A percentile compares a stretch with the other conserved stretches of the same genome.
phyloP scores from a whole-genome alignment of 345 rosid species.

The Erysimum cheiranthoides region DNA sequence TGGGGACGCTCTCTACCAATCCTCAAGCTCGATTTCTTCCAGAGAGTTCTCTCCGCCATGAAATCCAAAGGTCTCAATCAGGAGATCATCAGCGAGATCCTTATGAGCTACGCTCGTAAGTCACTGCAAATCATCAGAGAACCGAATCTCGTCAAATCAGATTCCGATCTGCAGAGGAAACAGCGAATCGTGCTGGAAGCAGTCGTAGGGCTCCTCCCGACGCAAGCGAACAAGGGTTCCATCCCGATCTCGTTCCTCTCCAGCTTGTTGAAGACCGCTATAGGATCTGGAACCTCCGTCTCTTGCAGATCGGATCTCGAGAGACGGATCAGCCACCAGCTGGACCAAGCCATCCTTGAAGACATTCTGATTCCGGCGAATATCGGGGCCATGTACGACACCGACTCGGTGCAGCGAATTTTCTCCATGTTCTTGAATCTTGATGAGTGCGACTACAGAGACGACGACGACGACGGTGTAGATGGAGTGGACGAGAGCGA shows the following conservation, averaged over 20 bases:
- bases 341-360: constrained; percentile 94
- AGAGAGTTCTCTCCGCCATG: constrained; percentile 78
- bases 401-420: constrained; percentile 81
- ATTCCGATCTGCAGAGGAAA: constrained; percentile 75
- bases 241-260: constrained; percentile 95
- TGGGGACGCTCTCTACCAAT: constrained; percentile 86
- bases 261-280: constrained; percentile 77
- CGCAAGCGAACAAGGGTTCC: constrained; percentile 80
- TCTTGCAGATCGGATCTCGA: constrained; percentile 90
- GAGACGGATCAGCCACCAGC: constrained; percentile 86
- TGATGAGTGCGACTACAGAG: constrained; percentile 68
- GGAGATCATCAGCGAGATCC: constrained; percentile 83
- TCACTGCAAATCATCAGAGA: constrained; percentile 71
- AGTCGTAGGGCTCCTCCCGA: constrained; percentile 74
- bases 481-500: constrained; percentile 70
- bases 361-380: constrained; percentile 78
- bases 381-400: constrained; percentile 66
- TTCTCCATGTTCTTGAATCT: constrained; percentile 85
- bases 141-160: constrained; percentile 56
- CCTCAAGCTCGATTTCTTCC: constrained; percentile 84
- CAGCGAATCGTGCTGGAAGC: constrained; percentile 82
- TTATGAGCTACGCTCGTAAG: constrained; percentile 78
- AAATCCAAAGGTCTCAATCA: constrained; percentile 94
- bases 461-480: constrained; percentile 65
- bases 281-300: constrained; percentile 63